Percentiles rank a stretch among this genome's conserved stretches.
These are phyloP conservation scores for Circinella minor DNA, from an alignment of 371 early-diverging fungal genomes.

Conservation along the genomic window DNA sequence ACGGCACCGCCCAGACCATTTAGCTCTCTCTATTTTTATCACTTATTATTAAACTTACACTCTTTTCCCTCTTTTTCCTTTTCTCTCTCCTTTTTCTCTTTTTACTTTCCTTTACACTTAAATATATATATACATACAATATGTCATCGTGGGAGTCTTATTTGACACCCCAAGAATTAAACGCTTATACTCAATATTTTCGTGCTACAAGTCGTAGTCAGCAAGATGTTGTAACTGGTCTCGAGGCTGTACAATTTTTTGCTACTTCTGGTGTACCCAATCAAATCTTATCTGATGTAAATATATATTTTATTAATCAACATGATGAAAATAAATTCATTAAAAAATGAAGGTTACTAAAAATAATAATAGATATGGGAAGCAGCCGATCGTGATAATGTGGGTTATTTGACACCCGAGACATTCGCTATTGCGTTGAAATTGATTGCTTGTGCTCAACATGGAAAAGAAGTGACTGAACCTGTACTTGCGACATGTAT, in stretches of 20 bases:
- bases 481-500: slow-evolving; percentile 21
- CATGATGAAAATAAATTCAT: too few relatives aligned
- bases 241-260: slow-evolving; percentile 84
- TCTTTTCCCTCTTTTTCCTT: not conserved
- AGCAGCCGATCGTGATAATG: slow-evolving; percentile 75
- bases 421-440: slow-evolving; percentile 32
- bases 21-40: not conserved
- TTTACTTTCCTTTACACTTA: not conserved
- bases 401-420: slow-evolving; percentile 71
- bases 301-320: not conserved
- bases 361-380: slow-evolving; percentile 74
- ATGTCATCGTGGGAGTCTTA: slow-evolving; percentile 17
- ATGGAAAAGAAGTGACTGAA: slow-evolving; percentile 13
- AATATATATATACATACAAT: not conserved
- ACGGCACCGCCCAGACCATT: not conserved
- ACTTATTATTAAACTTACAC: not conserved
- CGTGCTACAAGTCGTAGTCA: slow-evolving; percentile 62
- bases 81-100: not conserved
- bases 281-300: slow-evolving; percentile 75
- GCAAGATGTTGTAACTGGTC: slow-evolving; percentile 74
- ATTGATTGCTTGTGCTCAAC: slow-evolving; percentile 28
- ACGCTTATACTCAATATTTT: slow-evolving; percentile 71
- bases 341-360: not conserved
- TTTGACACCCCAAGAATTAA: slow-evolving; percentile 59
- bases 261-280: slow-evolving; percentile 79